Evolutionary conservation across 2,329 filamentous ascomycete species (phyloP), one percentile per base, ranked within the genome.

Genomic region (Knoxdaviesia proteae): DNA sequence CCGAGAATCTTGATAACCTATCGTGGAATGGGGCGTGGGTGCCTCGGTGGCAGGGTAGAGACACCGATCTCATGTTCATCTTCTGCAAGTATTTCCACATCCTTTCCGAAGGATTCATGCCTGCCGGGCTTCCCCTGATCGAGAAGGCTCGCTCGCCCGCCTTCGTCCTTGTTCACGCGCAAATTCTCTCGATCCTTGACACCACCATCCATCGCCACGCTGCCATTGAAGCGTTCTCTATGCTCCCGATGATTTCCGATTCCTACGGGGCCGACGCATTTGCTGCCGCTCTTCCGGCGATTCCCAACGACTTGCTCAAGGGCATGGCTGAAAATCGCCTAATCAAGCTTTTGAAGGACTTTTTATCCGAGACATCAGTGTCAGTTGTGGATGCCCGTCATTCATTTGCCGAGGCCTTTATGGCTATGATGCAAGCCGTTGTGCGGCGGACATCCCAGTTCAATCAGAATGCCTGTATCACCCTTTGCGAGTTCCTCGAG

Each of bases 71-170:
- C 34, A 84, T 94, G 55, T 94, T 88, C 60, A 80, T 92, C 38
- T 94, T 94, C 53, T 74, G 77, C 61, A 94, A 93, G 58, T 79
- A 90, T 55, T 92, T 81, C 51, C 81, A 88, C 56, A 69, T 88
- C 20, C 65, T 94, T 3, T 69, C 78, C 4, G 74, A 82, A 36
- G 82, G 90, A 46, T 80, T 81, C 49, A 64, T 81, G 50, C 76
- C 78, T 0, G 51, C 59, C 0, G 63, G 62, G 4, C 53, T 76
- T 32, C 62, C 71, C 2, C 56, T 74, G 10, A 51, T 60, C 0
- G 68, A 74, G 45, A 74, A 71, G 51, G 69, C 68, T 5, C 65
- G 80, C 40, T 75, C 80, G 1, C 87, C 87, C 5, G 86, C 77
- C 0, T 74, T 92, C 52, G 69, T 88, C 20, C 67, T 87, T 38